Evolutionary conservation across 2,329 filamentous ascomycete genomes (phyloP).

Genomic region (Tolypocladium paradoxum): DNA sequence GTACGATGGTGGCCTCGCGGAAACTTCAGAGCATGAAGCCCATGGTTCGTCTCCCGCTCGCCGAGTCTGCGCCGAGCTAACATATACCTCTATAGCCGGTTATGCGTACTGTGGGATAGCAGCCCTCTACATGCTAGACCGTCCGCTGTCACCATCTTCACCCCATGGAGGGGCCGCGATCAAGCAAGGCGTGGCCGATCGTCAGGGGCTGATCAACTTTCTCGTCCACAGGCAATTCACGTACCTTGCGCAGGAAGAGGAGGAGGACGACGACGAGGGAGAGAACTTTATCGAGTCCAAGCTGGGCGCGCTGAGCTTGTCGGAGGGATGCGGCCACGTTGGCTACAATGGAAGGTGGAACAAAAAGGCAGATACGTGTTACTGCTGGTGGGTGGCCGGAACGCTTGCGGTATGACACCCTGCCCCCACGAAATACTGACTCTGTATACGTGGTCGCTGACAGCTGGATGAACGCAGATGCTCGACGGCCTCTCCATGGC

Average conservation of each 20-base stretch:
- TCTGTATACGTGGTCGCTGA: not conserved
- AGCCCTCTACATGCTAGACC: slow-evolving; percentile 64
- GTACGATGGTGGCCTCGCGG: slow-evolving; percentile 77
- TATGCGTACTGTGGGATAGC: slow-evolving; percentile 84
- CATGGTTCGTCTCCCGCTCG: slow-evolving; percentile 47
- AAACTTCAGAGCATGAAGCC: slow-evolving; percentile 68
- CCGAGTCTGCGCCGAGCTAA: not conserved
- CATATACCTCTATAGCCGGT: slow-evolving; percentile 46
- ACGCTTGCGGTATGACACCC: slow-evolving; percentile 36
- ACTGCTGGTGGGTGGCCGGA: slow-evolving; percentile 82
- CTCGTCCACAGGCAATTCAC: slow-evolving; percentile 54
- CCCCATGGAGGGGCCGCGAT: slow-evolving; percentile 14
- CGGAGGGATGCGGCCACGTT: slow-evolving; percentile 34
- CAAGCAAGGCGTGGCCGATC: slow-evolving; percentile 23
- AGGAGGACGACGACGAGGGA: slow-evolving; percentile 31
- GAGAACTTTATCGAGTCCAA: slow-evolving; percentile 24
- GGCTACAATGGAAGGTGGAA: slow-evolving; percentile 88
- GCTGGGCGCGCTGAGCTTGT: slow-evolving; percentile 23
- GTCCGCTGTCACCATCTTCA: slow-evolving; percentile 31
- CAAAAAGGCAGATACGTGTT: slow-evolving; percentile 91
- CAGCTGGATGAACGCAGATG: slow-evolving; percentile 31
- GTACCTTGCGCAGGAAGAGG: slow-evolving; percentile 40
- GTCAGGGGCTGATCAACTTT: slow-evolving; percentile 34
- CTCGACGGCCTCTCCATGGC: slow-evolving; percentile 48
- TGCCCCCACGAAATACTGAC: slow-evolving; percentile 26